Evolutionary conservation across 2,329 filamentous ascomycete genomes (phyloP).

Genomic region (Simplicillium sp.): DNA sequence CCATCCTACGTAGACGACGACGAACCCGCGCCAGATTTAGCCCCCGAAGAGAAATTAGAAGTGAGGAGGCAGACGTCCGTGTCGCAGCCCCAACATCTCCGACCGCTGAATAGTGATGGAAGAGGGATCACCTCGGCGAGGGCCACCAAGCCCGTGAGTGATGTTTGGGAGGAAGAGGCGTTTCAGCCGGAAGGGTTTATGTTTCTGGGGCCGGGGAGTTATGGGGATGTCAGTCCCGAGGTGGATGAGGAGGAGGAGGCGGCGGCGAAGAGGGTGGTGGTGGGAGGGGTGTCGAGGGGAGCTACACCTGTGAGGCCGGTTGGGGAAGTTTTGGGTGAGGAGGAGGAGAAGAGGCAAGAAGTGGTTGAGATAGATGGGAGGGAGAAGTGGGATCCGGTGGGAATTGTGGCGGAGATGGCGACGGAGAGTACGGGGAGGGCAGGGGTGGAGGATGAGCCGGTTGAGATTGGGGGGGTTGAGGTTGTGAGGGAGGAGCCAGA

Average conservation of each 20-base stretch:
- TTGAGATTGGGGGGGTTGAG: conserved; percentile 33
- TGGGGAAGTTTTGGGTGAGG: conserved; percentile 6
- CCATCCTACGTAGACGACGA: conserved; percentile 37
- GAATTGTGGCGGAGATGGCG: conserved; percentile 36
- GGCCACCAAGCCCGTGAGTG: conserved; percentile 10
- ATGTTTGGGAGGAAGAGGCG: conserved; percentile 26
- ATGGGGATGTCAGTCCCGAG: conserved; percentile 36
- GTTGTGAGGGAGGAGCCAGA: conserved; percentile 23
- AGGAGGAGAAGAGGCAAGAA: conserved; percentile 10
- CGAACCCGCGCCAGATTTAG: conserved; percentile 27
- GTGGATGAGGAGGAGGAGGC: conserved; percentile 28
- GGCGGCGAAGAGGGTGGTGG: conserved; percentile 17
- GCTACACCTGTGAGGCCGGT: conserved; percentile 9
- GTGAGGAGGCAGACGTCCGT: conserved; percentile 23
- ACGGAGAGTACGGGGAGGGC: conserved; percentile 31
- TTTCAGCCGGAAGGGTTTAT: conserved; percentile 45
- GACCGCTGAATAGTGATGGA: conserved; percentile 2
- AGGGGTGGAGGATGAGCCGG: conserved; percentile 28
- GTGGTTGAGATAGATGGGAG: conserved; percentile 12
- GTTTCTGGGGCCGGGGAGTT: conserved; percentile 38
- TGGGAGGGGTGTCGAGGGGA: conserved; percentile 1
- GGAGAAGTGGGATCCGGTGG: conserved; percentile 27
- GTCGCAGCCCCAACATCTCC: conserved; percentile 6
- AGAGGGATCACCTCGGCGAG: conserved; percentile 21
- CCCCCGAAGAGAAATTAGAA: conserved; percentile 43